phyloP scores from a whole-genome alignment of 805 yeast genomes.

The Kuraishia ogatae region DNA sequence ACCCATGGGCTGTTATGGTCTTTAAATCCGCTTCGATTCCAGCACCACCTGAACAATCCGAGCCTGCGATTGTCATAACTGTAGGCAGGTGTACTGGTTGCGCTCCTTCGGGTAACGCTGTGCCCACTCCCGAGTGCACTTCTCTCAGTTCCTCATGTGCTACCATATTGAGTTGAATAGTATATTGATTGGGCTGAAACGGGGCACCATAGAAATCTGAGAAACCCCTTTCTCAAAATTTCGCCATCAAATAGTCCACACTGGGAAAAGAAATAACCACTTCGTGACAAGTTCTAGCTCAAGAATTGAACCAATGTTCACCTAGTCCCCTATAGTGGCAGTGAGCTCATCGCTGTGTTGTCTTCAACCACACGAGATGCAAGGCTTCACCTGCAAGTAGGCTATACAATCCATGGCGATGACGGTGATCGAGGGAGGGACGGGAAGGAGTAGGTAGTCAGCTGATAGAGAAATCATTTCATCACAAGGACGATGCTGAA shows the following conservation, averaged over 20 bases:
- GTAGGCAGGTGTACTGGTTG: conserved; percentile 17
- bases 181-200: too few species aligned
- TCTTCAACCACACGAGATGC: background rate
- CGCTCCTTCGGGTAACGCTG: background rate
- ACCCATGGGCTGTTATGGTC: conserved; percentile 70
- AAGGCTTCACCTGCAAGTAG: background rate
- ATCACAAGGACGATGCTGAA: too few species aligned
- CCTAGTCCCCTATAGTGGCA: background rate
- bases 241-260: too few species aligned
- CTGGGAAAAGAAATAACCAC: too few species aligned
- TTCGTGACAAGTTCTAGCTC: too few species aligned
- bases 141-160: background rate
- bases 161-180: background rate
- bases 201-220: too few species aligned
- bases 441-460: too few species aligned
- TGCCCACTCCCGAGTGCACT: background rate
- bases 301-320: too few species aligned
- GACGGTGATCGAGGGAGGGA: background rate
- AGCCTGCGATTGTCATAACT: conserved; percentile 56
- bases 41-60: conserved; percentile 88
- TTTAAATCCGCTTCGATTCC: conserved; percentile 90
- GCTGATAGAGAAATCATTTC: too few species aligned
- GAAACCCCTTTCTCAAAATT: too few species aligned
- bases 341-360: background rate
- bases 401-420: background rate